These are phyloP conservation scores for Cornus kousa DNA, from an alignment of 148 eudicot species.

Conservation along the genomic window DNA sequence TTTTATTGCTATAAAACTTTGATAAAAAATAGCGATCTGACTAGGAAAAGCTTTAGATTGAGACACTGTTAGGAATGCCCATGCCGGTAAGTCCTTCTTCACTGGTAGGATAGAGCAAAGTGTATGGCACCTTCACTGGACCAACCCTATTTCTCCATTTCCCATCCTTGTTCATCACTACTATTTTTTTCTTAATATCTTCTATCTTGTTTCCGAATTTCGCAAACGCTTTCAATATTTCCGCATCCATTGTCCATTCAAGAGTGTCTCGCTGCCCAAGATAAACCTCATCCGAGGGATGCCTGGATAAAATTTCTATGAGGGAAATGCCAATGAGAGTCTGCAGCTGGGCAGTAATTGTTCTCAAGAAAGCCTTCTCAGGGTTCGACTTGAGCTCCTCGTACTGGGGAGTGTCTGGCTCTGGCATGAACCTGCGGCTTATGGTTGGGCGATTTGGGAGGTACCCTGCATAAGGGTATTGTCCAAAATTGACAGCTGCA, in stretches of 20 bases:
- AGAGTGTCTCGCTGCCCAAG: slow-evolving; percentile 15
- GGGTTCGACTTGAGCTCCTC: slow-evolving; percentile 9
- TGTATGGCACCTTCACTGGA: slow-evolving; percentile 10
- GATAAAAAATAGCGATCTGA: too few species aligned
- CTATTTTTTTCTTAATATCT: slow-evolving; percentile 6
- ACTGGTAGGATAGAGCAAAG: slow-evolving; percentile 2
- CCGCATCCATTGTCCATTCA: slow-evolving; percentile 6
- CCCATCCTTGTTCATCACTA: slow-evolving; percentile 4
- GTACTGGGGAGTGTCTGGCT: slow-evolving; percentile 7
- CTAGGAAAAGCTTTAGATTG: background rate
- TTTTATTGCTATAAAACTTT: too few species aligned
- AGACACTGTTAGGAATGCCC: background rate
- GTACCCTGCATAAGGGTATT: slow-evolving; percentile 28
- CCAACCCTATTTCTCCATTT: slow-evolving; percentile 10
- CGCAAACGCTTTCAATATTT: slow-evolving; percentile 9
- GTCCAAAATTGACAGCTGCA: slow-evolving; percentile 30
- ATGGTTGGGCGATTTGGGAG: slow-evolving; percentile 26
- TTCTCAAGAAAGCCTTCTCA: slow-evolving; percentile 2
- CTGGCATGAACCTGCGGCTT: slow-evolving; percentile 8
- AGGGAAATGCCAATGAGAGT: slow-evolving; percentile 4
- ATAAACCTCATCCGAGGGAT: slow-evolving; percentile 11
- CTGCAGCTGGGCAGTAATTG: slow-evolving; percentile 1
- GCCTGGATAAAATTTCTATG: slow-evolving; percentile 15
- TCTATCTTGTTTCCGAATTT: slow-evolving; percentile 7
- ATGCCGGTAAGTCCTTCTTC: slow-evolving; percentile 12